Evolutionary conservation across 371 early-diverging fungal species (phyloP), one percentile per base, ranked within the genome.

Genomic region (Massospora cicadina): DNA sequence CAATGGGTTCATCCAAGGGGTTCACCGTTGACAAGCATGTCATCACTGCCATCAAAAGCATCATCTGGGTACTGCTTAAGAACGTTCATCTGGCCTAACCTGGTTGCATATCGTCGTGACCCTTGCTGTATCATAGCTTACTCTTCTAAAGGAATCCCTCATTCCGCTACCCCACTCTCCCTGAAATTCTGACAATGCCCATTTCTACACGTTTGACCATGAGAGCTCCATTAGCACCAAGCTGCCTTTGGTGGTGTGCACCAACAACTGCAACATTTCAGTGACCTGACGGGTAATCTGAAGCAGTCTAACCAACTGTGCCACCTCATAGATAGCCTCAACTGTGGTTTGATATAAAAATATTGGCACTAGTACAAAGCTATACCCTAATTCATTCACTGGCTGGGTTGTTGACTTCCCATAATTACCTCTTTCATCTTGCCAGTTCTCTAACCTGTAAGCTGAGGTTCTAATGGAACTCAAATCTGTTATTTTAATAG

Each of bases 231-330:
- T 82, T 64, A 88, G 81, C 13, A 71, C 75, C 33, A 63, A 68
- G n/a, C 69, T 93, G 33, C 76, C 91, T 12, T 66, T 60, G 2
- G 74, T 70, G 2, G 81, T 93, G 30, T 80, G 83, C 13, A 68
- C 70, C 23, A 93, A 94, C 65, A 73, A 93, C 29, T 33, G 60
- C 12, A 76, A 79, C 10, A 71, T 94, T 56, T 75, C 75, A 58
- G 71, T 74, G 61, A 81, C 88, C 57, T 89, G 89, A 69, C 73
- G 70, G 92, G 91, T 61, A 79, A 82, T 70, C 68, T 83, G 58
- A 89, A 89, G 77, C 89, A 88, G 69, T 92, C 94, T 0, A 93
- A 92, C 71, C 87, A 88, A 65, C 66, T 87, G 67, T 78, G 92
- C 29, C 74, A 79, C 61, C 72, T 93, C 60, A 72, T 90, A 68